Evolutionary conservation across 163 green algal species (phyloP).

Genomic region (Prototheca wickerhamii): DNA sequence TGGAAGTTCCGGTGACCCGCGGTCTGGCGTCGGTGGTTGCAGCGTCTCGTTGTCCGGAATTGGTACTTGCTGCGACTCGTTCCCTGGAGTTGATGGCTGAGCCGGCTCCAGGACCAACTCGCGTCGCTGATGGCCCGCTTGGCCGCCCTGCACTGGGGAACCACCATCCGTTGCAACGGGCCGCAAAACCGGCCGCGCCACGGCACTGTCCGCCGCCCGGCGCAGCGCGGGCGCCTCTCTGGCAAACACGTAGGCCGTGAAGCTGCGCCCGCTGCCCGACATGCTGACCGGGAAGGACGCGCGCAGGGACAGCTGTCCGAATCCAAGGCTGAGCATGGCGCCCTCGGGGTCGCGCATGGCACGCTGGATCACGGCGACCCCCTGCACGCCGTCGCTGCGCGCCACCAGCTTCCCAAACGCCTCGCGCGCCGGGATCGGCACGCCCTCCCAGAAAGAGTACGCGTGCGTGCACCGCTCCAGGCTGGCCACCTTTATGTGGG

Average conservation of each 20-base stretch:
- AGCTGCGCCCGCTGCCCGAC: constrained; percentile 74
- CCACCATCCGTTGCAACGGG: neutral
- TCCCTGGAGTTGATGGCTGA: too few relatives aligned
- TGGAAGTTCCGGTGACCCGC: too few relatives aligned
- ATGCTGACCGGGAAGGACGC: constrained; percentile 73
- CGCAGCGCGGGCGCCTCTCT: neutral
- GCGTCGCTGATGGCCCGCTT: neutral
- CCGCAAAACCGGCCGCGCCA: neutral
- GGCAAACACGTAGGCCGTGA: constrained; percentile 80
- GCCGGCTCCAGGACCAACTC: too few relatives aligned
- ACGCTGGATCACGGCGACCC: constrained; percentile 82
- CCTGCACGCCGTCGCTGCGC: constrained; percentile 40
- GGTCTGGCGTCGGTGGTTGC: too few relatives aligned
- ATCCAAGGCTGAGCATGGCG: constrained; percentile 68
- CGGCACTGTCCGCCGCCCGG: neutral
- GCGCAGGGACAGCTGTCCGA: constrained; percentile 66
- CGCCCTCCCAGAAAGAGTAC: constrained; percentile 95
- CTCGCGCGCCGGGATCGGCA: constrained; percentile 53
- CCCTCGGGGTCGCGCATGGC: constrained; percentile 50
- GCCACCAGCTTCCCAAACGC: constrained; percentile 78
- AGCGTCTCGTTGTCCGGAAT: too few relatives aligned
- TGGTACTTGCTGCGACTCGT: too few relatives aligned
- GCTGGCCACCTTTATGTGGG: constrained; percentile 16
- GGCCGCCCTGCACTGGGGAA: neutral
- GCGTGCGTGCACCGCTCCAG: constrained; percentile 75